Evolutionary conservation across 2,329 filamentous ascomycete genomes (phyloP).

Genomic region (Claviceps citrina): DNA sequence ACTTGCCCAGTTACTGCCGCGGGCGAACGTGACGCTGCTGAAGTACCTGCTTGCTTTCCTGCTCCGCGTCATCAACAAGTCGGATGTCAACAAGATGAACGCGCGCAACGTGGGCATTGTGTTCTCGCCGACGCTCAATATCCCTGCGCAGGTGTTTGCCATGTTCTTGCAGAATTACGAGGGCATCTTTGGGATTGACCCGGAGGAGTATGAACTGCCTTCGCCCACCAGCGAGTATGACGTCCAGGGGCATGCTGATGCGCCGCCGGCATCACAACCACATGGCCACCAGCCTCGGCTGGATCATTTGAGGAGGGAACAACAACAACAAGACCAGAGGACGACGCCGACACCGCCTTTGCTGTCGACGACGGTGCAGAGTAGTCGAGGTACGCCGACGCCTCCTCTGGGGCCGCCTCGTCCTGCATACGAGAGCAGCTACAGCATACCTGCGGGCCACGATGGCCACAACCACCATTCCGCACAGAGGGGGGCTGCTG

Average conservation of each 20-base stretch:
- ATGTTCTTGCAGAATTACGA: conserved; percentile 85
- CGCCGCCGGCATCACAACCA: conserved; percentile 17
- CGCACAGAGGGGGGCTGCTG: conserved; percentile 11
- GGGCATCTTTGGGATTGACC: conserved; percentile 62
- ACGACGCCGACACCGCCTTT: conserved; percentile 37
- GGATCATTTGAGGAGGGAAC: conserved; percentile 16
- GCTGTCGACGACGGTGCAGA: conserved; percentile 16
- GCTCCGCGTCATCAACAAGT: conserved; percentile 81
- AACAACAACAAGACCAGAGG: conserved; percentile 17
- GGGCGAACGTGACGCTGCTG: conserved; percentile 65
- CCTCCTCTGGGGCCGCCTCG: conserved; percentile 22
- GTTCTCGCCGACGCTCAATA: conserved; percentile 92
- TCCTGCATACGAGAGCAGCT: conserved; percentile 30
- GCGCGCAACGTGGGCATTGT: conserved; percentile 95
- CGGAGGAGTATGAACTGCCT: conserved; percentile 47
- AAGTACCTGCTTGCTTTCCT: conserved; percentile 77
- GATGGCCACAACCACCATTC: conserved; percentile 11
- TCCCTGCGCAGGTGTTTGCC: conserved; percentile 86
- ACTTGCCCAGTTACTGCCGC: conserved; percentile 66
- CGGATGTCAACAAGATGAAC: conserved; percentile 92
- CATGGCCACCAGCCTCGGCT: conserved; percentile 32
- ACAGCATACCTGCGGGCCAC: conserved; percentile 15
- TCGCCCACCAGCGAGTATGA: conserved; percentile 27
- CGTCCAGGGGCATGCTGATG: conserved; percentile 16
- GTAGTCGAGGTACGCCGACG: conserved; percentile 26